These are phyloP conservation scores for Davidsoniella australis DNA, from an alignment of 2,329 filamentous ascomycete genomes.

Conservation along the genomic window DNA sequence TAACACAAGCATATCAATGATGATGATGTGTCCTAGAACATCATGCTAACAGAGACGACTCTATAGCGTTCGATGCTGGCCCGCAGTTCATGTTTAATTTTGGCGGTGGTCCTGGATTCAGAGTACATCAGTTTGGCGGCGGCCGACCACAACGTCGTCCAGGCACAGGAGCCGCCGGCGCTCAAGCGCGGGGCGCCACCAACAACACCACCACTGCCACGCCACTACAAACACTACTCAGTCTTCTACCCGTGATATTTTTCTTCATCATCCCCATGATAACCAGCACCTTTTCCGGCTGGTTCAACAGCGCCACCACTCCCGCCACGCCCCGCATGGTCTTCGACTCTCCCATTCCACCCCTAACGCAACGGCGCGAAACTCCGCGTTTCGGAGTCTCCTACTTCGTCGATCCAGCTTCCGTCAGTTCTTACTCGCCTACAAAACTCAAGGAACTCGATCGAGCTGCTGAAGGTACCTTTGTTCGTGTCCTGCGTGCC, in stretches of 20 bases:
- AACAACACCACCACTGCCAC: constrained; percentile 20
- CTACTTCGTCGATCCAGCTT: constrained; percentile 71
- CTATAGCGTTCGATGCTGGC: constrained; percentile 50
- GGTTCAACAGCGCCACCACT: constrained; percentile 27
- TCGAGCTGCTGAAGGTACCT: constrained; percentile 55
- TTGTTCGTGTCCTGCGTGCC: constrained; percentile 47
- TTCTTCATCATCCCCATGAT: constrained; percentile 76
- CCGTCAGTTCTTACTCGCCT: constrained; percentile 52
- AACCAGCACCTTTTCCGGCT: constrained; percentile 56
- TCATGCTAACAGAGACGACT: constrained; percentile 1
- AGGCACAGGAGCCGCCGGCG: constrained; percentile 37
- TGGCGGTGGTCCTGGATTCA: constrained; percentile 69
- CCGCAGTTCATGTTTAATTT: constrained; percentile 93
- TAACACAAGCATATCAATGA: neutral
- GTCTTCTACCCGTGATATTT: constrained; percentile 72
- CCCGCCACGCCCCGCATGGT: constrained; percentile 46
- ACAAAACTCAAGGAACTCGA: constrained; percentile 62
- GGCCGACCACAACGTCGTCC: constrained; percentile 59
- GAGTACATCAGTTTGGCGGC: constrained; percentile 92
- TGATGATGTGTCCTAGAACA: no score
- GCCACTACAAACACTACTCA: constrained; percentile 44
- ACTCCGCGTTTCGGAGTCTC: constrained; percentile 56
- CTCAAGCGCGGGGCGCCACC: constrained; percentile 19
- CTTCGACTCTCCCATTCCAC: constrained; percentile 54
- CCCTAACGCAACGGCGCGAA: constrained; percentile 56